Conservation (phyloP, 2,329 filamentous ascomycete genomes). For the Botrytis byssoidea region DNA sequence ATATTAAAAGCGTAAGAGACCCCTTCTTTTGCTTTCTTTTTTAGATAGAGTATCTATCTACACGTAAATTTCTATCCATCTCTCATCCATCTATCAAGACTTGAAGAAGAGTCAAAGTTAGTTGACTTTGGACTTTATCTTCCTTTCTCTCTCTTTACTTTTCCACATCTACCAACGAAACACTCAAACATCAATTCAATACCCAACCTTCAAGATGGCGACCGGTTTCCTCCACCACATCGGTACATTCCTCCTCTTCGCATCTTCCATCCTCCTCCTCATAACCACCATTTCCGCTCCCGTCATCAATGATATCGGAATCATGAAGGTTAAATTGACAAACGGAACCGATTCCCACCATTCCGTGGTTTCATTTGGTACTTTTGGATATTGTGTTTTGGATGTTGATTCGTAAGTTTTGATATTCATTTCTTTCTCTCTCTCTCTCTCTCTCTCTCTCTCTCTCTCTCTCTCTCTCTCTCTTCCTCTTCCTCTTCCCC, state of each 20-base stretch:
- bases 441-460: too few relatives aligned
- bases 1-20: neutral
- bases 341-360: conserved; percentile 40
- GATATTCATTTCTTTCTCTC: neutral
- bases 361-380: conserved; percentile 52
- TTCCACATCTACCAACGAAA: neutral
- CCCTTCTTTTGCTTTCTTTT: too few relatives aligned
- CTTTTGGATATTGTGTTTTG: conserved; percentile 57
- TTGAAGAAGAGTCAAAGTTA: neutral
- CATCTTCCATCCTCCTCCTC: conserved; percentile 54
- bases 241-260: conserved; percentile 57
- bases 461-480: too few relatives aligned
- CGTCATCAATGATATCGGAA: conserved; percentile 53
- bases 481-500: too few relatives aligned
- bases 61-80: too few relatives aligned
- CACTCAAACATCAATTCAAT: neutral
- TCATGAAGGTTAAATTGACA: conserved; percentile 52
- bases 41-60: neutral
- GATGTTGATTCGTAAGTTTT: conserved; percentile 36
- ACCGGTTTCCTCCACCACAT: conserved; percentile 50
- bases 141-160: too few relatives aligned
- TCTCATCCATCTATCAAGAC: neutral
- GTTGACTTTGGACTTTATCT: neutral
- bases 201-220: conserved; percentile 30
- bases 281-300: conserved; percentile 59